A percentile compares a stretch with the other conserved stretches of the same genome.
phyloP scores from a whole-genome alignment of 768 basidiomycete species.

The Termitomyces sp. region DNA sequence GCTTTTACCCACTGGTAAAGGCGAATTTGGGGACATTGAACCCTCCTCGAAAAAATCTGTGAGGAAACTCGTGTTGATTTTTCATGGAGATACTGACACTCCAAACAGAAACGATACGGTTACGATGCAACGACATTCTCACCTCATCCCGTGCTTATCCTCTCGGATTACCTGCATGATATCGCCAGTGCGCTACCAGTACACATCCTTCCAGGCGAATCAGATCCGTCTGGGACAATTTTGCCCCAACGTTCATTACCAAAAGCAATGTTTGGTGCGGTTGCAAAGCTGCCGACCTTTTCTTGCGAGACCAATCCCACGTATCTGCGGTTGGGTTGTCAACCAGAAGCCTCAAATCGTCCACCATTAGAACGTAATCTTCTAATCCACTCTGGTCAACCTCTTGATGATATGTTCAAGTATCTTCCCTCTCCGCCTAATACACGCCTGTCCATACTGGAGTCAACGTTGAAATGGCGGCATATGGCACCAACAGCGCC shows the following conservation, averaged over 20 bases:
- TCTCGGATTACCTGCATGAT: conserved; percentile 73
- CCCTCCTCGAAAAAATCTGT: conserved; percentile 57
- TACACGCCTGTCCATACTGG: conserved; percentile 72
- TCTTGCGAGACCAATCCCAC: conserved; percentile 85
- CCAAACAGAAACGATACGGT: conserved; percentile 58
- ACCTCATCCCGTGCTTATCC: conserved; percentile 67
- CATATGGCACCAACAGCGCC: conserved; percentile 99
- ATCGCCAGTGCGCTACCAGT: conserved; percentile 78
- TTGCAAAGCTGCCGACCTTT: conserved; percentile 60
- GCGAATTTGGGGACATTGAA: conserved; percentile 28
- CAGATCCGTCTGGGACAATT: conserved; percentile 85
- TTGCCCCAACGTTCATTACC: conserved; percentile 95
- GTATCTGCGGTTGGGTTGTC: conserved; percentile 64
- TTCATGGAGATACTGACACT: conserved; percentile 8
- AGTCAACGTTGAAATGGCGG: conserved; percentile 85
- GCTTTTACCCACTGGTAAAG: conserved; percentile 30
- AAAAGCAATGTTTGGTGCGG: conserved; percentile 81
- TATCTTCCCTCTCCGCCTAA: conserved; percentile 75
- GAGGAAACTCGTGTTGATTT: conserved; percentile 20
- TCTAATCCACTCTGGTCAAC: conserved; percentile 88
- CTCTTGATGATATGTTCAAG: conserved; percentile 92
- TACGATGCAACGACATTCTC: conserved; percentile 69
- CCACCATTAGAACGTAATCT: conserved; percentile 50
- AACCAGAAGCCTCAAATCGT: conserved; percentile 20
- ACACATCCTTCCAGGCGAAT: conserved; percentile 84